phyloP scores from a whole-genome alignment of 495 filamentous ascomycete species.

The Penicillium samsonianum region DNA sequence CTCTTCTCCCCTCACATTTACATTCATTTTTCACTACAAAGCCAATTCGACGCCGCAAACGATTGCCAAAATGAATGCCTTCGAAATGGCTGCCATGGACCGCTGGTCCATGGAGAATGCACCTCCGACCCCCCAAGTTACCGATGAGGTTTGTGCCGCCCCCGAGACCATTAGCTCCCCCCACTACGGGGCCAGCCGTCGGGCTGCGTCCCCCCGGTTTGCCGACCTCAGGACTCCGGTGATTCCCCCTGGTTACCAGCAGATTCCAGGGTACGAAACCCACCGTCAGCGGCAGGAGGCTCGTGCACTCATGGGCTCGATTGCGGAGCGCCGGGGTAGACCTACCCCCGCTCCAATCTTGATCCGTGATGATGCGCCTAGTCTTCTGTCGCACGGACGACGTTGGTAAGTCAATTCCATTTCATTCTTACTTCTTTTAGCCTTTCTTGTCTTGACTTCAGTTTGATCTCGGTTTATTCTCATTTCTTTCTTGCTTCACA shows the following conservation, averaged over 20 bases:
- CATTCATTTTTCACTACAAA: not conserved
- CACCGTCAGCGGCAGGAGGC: conserved; percentile 1
- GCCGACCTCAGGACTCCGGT: conserved; percentile 2
- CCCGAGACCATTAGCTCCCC: not conserved
- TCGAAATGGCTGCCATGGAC: not conserved
- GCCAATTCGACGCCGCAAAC: not conserved
- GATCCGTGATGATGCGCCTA: not conserved
- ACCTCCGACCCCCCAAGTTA: not conserved
- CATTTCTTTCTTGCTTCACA: not conserved
- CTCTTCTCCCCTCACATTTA: not conserved
- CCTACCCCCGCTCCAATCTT: not conserved
- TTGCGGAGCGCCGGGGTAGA: conserved; percentile 1
- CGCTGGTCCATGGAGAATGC: not conserved
- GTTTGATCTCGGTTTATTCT: not conserved
- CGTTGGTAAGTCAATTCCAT: conserved; percentile 1
- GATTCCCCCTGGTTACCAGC: conserved; percentile 1
- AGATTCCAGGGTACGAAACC: conserved; percentile 2
- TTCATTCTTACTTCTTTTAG: not conserved
- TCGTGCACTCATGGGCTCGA: conserved; percentile 3
- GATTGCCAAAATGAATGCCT: not conserved
- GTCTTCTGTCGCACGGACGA: not conserved
- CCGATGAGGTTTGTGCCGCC: not conserved
- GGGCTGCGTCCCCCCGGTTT: not conserved
- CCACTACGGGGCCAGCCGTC: not conserved
- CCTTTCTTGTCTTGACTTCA: not conserved